phyloP scores from a whole-genome alignment of 139 green algal species.

The Chlamydomonas sphaeroides region DNA sequence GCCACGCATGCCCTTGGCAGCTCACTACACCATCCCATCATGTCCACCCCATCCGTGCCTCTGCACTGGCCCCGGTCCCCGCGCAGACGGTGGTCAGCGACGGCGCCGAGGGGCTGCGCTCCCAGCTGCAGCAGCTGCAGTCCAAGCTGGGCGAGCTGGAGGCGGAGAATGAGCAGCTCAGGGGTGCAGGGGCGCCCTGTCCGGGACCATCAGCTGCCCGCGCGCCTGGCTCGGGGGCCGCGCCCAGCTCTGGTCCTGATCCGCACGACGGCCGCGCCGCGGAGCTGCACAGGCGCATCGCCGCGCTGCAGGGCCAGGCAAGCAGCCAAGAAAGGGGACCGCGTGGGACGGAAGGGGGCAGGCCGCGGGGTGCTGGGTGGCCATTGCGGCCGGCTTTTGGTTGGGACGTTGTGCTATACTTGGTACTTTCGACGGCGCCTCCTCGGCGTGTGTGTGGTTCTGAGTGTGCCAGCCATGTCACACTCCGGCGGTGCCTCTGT shows the following conservation, averaged over 20 bases:
- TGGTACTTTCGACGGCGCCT: too few species aligned
- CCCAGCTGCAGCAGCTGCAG: neutral
- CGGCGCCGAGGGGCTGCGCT: neutral
- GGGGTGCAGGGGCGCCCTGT: neutral
- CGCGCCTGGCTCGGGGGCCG: too few species aligned
- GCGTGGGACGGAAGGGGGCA: too few species aligned
- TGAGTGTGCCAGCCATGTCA: too few species aligned
- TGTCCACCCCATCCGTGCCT: neutral
- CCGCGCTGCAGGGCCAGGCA: neutral
- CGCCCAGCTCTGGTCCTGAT: too few species aligned
- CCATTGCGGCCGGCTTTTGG: too few species aligned
- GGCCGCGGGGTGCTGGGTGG: too few species aligned
- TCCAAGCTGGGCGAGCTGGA: neutral
- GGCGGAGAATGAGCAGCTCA: conserved; percentile 5
- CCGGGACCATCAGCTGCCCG: too few species aligned
- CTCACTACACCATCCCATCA: neutral
- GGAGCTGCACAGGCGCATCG: neutral
- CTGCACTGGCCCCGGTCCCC: too few species aligned
- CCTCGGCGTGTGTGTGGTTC: too few species aligned
- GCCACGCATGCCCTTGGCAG: neutral
- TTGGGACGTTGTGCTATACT: too few species aligned
- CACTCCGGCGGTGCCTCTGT: too few species aligned
- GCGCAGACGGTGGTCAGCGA: conserved; percentile 5
- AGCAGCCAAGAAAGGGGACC: neutral
- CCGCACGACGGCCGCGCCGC: neutral